Evolutionary conservation across 2,329 filamentous ascomycete species (phyloP).

Genomic region (Karstenula rhodostoma): DNA sequence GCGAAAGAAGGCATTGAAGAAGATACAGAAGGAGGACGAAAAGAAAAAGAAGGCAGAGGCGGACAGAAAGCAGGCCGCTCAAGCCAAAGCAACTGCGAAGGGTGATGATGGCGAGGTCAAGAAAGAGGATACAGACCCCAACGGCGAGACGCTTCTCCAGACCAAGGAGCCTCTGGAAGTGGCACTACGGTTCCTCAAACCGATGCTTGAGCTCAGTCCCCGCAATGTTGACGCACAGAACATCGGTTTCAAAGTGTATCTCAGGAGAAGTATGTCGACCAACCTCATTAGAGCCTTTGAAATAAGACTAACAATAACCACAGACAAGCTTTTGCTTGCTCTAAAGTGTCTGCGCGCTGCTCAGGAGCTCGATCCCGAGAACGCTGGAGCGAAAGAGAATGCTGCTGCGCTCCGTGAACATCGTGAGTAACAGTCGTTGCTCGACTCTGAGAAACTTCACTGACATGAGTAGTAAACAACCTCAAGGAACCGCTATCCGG

Average conservation of each 20-base stretch:
- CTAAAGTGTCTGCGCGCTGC: constrained; percentile 84
- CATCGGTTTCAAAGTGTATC: constrained; percentile 88
- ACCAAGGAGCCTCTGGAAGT: constrained; percentile 85
- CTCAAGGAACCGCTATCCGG: constrained; percentile 64
- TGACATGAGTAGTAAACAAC: constrained; percentile 34
- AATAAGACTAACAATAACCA: constrained; percentile 10
- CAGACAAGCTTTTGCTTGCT: constrained; percentile 87
- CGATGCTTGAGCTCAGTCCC: constrained; percentile 82
- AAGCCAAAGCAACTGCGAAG: constrained; percentile 63
- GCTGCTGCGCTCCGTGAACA: constrained; percentile 72
- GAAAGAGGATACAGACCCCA: constrained; percentile 90
- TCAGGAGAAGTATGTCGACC: constrained; percentile 75
- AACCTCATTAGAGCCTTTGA: not conserved
- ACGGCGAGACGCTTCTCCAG: constrained; percentile 79
- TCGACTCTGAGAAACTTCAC: constrained; percentile 9
- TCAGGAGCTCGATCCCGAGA: constrained; percentile 70
- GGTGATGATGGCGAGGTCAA: constrained; percentile 71
- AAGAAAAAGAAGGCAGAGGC: constrained; percentile 79
- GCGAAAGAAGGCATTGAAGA: constrained; percentile 87
- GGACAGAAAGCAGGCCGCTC: constrained; percentile 82
- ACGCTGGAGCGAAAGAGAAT: constrained; percentile 80
- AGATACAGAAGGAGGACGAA: constrained; percentile 78
- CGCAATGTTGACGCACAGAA: constrained; percentile 83
- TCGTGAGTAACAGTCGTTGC: constrained; percentile 40
- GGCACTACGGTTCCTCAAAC: constrained; percentile 84